These are phyloP conservation scores for Amphichorda felina DNA, from an alignment of 2,329 filamentous ascomycete species.

Conservation along the genomic window DNA sequence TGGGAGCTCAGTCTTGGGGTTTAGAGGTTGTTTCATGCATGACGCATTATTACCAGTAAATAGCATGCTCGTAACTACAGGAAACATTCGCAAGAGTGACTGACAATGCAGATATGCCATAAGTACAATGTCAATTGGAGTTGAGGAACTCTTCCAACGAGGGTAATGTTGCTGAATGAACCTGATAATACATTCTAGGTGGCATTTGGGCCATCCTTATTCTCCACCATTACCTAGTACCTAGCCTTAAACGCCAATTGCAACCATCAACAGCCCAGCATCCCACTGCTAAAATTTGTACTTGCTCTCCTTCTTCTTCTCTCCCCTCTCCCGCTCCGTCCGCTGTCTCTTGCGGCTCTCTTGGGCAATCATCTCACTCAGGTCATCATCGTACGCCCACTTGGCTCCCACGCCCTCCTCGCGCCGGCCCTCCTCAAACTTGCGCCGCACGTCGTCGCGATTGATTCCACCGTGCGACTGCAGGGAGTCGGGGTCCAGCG, in stretches of 20 bases:
- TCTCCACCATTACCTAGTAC: background rate
- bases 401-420: constrained; percentile 56
- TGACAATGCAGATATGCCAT: too few species aligned
- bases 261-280: background rate
- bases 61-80: too few species aligned
- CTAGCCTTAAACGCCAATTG: background rate
- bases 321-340: constrained; percentile 68
- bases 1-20: too few species aligned
- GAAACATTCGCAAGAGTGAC: too few species aligned
- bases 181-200: too few species aligned
- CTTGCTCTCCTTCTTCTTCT: constrained; percentile 48
- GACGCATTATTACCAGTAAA: too few species aligned
- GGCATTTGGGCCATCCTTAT: too few species aligned
- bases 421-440: constrained; percentile 63
- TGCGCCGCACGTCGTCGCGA: constrained; percentile 70
- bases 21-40: too few species aligned
- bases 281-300: constrained; percentile 32
- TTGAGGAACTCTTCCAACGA: too few species aligned
- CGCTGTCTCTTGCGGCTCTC: constrained; percentile 86
- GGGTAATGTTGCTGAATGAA: too few species aligned
- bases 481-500: constrained; percentile 76
- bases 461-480: constrained; percentile 66
- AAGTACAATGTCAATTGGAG: too few species aligned
- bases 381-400: constrained; percentile 72
- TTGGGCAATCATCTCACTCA: constrained; percentile 91